Base-by-base conservation (phyloP, 257 asterid species). In the Nemophila menziesii region DNA sequence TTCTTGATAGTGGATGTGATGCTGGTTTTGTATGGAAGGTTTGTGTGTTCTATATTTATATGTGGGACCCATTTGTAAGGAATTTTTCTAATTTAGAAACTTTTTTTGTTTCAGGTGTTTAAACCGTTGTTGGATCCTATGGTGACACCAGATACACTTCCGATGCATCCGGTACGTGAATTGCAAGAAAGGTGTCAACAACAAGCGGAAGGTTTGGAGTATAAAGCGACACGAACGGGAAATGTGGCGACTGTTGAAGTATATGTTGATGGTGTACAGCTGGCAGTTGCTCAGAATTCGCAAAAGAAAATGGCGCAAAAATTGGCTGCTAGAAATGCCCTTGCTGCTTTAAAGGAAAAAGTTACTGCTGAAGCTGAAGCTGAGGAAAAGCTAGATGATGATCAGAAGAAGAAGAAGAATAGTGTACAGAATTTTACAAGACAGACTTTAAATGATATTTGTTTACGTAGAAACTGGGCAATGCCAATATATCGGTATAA, bases 281-380 rank as follows among this genome's bases (percentile, higher is more conserved):
- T 85, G 18, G 96, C 94, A 40, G 39, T 68, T 42, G 96, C 96
- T 27, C 89, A 82, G 54, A 90, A 85, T 48, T 72, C 93, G 55
- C 99, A 85, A 43, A 85, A 85, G 80, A 90, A 90, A 72, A 90
- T 90, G 98, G 98, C 98, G 2, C 98, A 90, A 57, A 90, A 90
- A 45, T 57, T 90, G 78, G 98, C 98, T 15, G 98, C 98, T 5
- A 68, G 98, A 58, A 90, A 90, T 62, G 96, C 98, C 48, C 94
- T 90, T 3, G 81, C 62, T 68, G 68, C 84, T 42, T 59, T 90
- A 66, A 84, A 89, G 55, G 98, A 84, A 49, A 83, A 72, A 63
- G 95, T 78, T 65, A 51, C 42, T 15, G 82, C 78, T 22, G 76
- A 76, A 64, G 82, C 78, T 22, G 76, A 76, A 64, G 86, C 83